Percentiles rank a stretch among this genome's conserved stretches.
Conservation (phyloP, 768 basidiomycete genomes). For the Boletus rubroflammeus region DNA sequence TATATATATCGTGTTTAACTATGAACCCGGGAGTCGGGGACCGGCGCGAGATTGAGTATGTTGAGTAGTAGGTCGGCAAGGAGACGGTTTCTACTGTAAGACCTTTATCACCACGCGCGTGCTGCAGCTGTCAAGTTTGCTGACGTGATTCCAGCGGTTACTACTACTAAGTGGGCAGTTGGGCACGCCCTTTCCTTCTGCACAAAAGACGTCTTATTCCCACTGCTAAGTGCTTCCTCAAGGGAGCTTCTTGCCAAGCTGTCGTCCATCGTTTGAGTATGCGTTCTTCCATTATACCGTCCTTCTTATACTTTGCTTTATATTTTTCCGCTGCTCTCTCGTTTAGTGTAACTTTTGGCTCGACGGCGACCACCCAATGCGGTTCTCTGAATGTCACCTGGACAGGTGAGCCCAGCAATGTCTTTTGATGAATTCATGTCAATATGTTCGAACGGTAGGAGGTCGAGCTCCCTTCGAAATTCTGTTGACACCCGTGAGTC, state of each 20-base stretch:
- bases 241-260: conserved; percentile 7
- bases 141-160: conserved; percentile 16
- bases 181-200: neutral
- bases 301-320: conserved; percentile 19
- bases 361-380: conserved; percentile 49
- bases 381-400: conserved; percentile 59
- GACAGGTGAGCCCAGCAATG: conserved; percentile 45
- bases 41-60: no score
- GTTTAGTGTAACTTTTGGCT: conserved; percentile 48
- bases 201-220: conserved; percentile 8
- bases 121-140: conserved; percentile 3
- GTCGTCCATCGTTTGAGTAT: conserved; percentile 24
- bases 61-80: neutral
- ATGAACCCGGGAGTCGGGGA: no score
- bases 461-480: conserved; percentile 53
- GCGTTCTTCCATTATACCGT: conserved; percentile 26
- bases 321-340: conserved; percentile 22
- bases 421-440: neutral
- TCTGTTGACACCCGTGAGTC: conserved; percentile 49
- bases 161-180: neutral
- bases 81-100: neutral
- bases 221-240: conserved; percentile 5
- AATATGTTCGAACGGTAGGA: conserved; percentile 35
- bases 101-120: neutral
- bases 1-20: no score